phyloP scores from a whole-genome alignment of 1,139 yeast genomes.

The Taphrina wiesneri region DNA sequence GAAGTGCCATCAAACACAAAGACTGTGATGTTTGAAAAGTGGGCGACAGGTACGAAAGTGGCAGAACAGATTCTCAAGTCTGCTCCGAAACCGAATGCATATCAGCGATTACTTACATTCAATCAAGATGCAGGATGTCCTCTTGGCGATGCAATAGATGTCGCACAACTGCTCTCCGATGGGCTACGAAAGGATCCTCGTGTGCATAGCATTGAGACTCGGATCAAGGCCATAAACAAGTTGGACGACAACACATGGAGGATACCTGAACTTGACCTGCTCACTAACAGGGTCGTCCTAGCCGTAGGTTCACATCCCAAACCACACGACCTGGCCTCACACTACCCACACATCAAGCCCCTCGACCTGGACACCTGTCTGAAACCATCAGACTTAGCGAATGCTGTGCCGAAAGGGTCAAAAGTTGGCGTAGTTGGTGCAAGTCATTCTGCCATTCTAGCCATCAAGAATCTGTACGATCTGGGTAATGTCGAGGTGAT shows the following conservation, averaged over 20 bases:
- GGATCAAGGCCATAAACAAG: slow-evolving; percentile 2
- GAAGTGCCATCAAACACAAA: slow-evolving; percentile 34
- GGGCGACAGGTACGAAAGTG: slow-evolving; percentile 28
- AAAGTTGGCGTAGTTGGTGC: slow-evolving; percentile 28
- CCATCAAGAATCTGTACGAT: slow-evolving; percentile 31
- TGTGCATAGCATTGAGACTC: slow-evolving; percentile 8
- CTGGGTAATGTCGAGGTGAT: slow-evolving; percentile 13
- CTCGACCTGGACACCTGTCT: slow-evolving; percentile 22
- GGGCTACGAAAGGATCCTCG: slow-evolving; percentile 30
- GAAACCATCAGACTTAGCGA: slow-evolving; percentile 15
- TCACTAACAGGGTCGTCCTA: slow-evolving; percentile 22
- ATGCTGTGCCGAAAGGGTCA: not conserved
- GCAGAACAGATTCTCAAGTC: slow-evolving; percentile 15
- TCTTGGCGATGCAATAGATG: slow-evolving; percentile 25
- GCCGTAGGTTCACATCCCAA: slow-evolving; percentile 32
- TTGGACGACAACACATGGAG: slow-evolving; percentile 1
- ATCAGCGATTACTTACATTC: slow-evolving; percentile 4
- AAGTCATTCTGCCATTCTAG: slow-evolving; percentile 31
- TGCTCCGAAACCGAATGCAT: slow-evolving; percentile 19
- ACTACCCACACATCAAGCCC: slow-evolving; percentile 20
- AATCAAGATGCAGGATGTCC: slow-evolving; percentile 24
- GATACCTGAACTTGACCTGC: slow-evolving; percentile 18
- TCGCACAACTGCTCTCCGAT: slow-evolving; percentile 23
- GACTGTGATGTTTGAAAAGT: slow-evolving; percentile 28
- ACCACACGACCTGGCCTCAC: slow-evolving; percentile 5